Base-by-base conservation (phyloP, 2,329 filamentous ascomycete genomes). In the Verticillium albo-atrum region DNA sequence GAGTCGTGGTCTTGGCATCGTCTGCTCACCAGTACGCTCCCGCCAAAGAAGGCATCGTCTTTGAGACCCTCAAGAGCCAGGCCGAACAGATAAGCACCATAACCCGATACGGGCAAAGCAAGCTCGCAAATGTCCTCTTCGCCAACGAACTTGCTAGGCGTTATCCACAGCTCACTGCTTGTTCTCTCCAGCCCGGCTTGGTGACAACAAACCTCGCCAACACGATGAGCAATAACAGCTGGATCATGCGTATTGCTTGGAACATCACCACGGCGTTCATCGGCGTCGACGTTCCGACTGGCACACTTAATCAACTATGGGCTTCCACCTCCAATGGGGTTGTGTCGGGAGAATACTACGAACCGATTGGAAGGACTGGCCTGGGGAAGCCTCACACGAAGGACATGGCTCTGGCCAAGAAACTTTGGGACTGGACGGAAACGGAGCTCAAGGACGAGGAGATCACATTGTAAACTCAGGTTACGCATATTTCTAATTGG, bases 101-200 rank as follows among this genome's bases (percentile, higher is more conserved):
- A 34, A 73, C 76, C 4, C 77, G 78, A 2, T 84, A 84, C 63
- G 77, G 72, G 6, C 76, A 79, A n/a, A 79, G 76, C 60, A 84
- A 83, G 65, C 73, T 79, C 0, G 80, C 79, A 2, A 81, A 79
- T 57, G 74, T 82, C 28, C 66, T 81, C 5, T 77, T 78, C 54
- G 77, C 78, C 3, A 65, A 72, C 0, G 77, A 81, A 62, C 63
- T 83, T 4, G 77, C 77, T 3, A 72, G 75, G 6, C 74, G 75
- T 0, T 71, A 76, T 58, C 77, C 77, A 0, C 62, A 72, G 17
- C 70, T 81, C 4, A 73, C 71, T n/a, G 73, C 74, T 14, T 72
- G 82, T 12, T 75, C 77, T 1, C 64, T 83, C 1, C 81, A 84
- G 58, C 82, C 82, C 0, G 82, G 82, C 2, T 67, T 76, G 4